A percentile compares a stretch with the other conserved stretches of the same genome.
Evolutionary conservation across 1,139 yeast species (phyloP).

Genomic region (Yarrowia galli): DNA sequence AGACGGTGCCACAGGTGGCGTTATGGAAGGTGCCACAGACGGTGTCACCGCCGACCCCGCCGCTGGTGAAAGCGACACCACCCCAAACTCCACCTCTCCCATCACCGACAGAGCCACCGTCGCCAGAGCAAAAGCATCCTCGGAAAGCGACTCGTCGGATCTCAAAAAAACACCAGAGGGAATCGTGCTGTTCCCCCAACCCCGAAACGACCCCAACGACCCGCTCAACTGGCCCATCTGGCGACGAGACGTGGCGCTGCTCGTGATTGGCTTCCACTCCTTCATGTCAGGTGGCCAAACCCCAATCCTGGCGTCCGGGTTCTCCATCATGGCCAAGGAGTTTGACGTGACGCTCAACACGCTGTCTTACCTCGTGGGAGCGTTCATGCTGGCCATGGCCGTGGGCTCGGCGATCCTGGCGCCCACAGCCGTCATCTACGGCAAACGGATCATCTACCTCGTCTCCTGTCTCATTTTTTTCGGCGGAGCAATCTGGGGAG

Average conservation of each 20-base stretch:
- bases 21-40: no score
- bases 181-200: constrained; percentile 73
- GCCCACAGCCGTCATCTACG: constrained; percentile 65
- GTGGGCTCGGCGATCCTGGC: constrained; percentile 65
- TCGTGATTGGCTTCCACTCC: constrained; percentile 64
- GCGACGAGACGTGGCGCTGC: constrained; percentile 62
- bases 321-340: constrained; percentile 55
- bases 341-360: constrained; percentile 56
- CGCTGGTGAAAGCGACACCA: constrained; percentile 8
- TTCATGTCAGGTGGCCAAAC: constrained; percentile 71
- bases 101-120: constrained; percentile 35
- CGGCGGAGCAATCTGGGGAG: constrained; percentile 65
- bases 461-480: constrained; percentile 59
- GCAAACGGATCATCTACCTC: constrained; percentile 65
- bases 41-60: no score
- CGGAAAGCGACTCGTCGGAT: constrained; percentile 42
- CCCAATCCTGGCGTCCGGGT: constrained; percentile 67
- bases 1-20: no score
- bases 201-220: constrained; percentile 76
- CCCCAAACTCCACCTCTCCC: neutral
- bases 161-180: constrained; percentile 61
- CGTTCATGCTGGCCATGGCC: constrained; percentile 65
- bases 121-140: constrained; percentile 3
- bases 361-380: constrained; percentile 65
- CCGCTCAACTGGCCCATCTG: constrained; percentile 76